Conservation (phyloP, 345 rosid species). For the Pistacia integerrima region DNA sequence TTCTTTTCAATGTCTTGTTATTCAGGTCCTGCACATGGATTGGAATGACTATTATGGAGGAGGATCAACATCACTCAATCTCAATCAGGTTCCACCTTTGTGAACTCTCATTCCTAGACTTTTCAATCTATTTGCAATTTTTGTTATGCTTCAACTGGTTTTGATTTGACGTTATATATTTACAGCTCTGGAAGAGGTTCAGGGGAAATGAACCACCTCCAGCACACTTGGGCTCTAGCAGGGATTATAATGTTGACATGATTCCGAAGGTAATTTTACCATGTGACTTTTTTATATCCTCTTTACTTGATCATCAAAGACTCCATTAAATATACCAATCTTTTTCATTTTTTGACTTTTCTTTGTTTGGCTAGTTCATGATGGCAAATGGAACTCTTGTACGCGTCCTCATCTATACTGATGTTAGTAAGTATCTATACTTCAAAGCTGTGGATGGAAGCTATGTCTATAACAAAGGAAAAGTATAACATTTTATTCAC, state of each 20-base stretch:
- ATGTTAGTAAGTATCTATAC: conserved; percentile 87
- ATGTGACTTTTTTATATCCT: not conserved
- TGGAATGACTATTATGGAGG: conserved; percentile 97
- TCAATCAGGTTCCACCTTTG: conserved; percentile 66
- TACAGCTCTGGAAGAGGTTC: conserved; percentile 94
- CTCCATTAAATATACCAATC: not conserved
- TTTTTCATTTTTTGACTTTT: conserved; percentile 2
- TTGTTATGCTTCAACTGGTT: conserved; percentile 4
- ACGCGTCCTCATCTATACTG: conserved; percentile 94
- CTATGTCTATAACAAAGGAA: conserved; percentile 85
- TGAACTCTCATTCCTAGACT: not conserved
- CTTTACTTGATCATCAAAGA: not conserved
- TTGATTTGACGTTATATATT: conserved; percentile 22
- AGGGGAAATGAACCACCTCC: conserved; percentile 91
- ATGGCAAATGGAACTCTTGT: conserved; percentile 99
- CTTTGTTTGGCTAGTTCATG: conserved; percentile 64
- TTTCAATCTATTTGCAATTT: not conserved
- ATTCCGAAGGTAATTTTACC: conserved; percentile 77
- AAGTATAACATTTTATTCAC: conserved; percentile 46
- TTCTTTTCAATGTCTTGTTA: not conserved
- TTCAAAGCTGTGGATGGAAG: conserved; percentile 99
- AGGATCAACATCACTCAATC: conserved; percentile 94
- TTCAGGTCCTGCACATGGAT: conserved; percentile 97
- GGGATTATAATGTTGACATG: conserved; percentile 99
- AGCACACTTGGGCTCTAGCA: conserved; percentile 83